Conservation (phyloP, 805 yeast genomes). For the Pichia manshurica region DNA sequence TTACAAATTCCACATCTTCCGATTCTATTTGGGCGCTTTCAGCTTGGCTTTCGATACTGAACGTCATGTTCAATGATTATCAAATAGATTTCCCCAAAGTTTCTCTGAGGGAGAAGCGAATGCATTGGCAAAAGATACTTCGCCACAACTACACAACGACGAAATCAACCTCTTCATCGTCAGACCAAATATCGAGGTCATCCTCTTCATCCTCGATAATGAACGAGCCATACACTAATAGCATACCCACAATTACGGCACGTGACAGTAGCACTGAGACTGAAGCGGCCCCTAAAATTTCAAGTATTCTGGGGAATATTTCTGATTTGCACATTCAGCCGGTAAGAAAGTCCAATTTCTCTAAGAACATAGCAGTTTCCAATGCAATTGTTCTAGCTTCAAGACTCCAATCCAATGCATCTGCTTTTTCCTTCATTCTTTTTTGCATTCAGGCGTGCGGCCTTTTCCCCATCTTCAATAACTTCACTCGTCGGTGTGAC, state of each 20-base stretch:
- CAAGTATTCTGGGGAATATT: background rate
- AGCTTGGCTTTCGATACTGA: conserved; percentile 67
- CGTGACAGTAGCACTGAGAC: background rate
- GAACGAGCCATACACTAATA: conserved; percentile 1
- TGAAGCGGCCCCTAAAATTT: background rate
- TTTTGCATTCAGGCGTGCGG: conserved; percentile 68
- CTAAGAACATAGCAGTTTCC: conserved; percentile 78
- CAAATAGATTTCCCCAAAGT: conserved; percentile 40
- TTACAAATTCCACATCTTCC: conserved; percentile 82
- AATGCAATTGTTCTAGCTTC: conserved; percentile 89
- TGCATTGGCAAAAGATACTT: conserved; percentile 9
- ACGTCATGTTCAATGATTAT: conserved; percentile 64
- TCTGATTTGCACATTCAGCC: conserved; percentile 2
- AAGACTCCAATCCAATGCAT: conserved; percentile 64
- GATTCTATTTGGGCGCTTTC: conserved; percentile 95
- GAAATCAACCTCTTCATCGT: background rate
- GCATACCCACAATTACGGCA: conserved; percentile 7
- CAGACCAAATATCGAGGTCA: background rate
- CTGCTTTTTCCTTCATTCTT: conserved; percentile 79
- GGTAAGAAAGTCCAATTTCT: conserved; percentile 43
- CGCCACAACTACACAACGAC: background rate
- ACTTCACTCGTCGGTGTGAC: conserved; percentile 45
- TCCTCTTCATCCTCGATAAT: conserved; percentile 3
- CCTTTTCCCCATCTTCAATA: conserved; percentile 64
- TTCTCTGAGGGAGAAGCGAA: conserved; percentile 3